Percentiles rank a stretch among this genome's conserved stretches.
These are phyloP conservation scores for Ceratocystis lukuohia DNA, from an alignment of 2,329 filamentous ascomycete species.

Conservation along the genomic window DNA sequence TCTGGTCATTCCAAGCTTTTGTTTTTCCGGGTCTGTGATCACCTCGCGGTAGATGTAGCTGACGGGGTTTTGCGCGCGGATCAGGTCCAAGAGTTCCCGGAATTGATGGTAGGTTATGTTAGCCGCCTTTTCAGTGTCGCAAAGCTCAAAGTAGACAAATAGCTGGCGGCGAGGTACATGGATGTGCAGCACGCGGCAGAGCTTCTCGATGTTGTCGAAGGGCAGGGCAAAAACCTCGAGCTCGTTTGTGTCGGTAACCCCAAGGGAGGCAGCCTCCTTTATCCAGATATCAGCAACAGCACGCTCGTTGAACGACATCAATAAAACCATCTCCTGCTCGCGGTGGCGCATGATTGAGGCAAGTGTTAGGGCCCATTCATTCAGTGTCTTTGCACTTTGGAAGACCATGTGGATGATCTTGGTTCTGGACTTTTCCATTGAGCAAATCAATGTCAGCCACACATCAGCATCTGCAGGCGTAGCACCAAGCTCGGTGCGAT, in stretches of 20 bases:
- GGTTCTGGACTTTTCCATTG: slow-evolving; percentile 52
- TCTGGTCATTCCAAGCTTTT: slow-evolving; percentile 47
- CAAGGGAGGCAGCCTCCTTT: slow-evolving; percentile 62
- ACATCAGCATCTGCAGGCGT: slow-evolving; percentile 51
- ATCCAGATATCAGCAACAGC: slow-evolving; percentile 78
- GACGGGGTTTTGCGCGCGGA: slow-evolving; percentile 29
- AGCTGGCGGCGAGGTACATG: slow-evolving; percentile 69
- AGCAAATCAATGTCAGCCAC: slow-evolving; percentile 88
- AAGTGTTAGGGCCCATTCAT: slow-evolving; percentile 71
- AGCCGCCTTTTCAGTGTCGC: slow-evolving; percentile 51
- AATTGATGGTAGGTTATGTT: slow-evolving; percentile 70
- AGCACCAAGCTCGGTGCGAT: slow-evolving; percentile 69
- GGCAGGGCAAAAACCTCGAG: slow-evolving; percentile 48
- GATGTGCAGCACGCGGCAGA: slow-evolving; percentile 85
- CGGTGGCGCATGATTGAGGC: slow-evolving; percentile 74
- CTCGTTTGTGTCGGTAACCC: slow-evolving; percentile 36
- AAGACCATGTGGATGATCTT: slow-evolving; percentile 85
- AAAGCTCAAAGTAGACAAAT: slow-evolving; percentile 57
- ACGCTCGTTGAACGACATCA: slow-evolving; percentile 73
- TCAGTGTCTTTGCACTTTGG: slow-evolving; percentile 55
- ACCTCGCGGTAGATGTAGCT: slow-evolving; percentile 37
- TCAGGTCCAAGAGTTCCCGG: slow-evolving; percentile 63
- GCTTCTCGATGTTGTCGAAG: slow-evolving; percentile 61
- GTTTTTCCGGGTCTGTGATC: slow-evolving; percentile 42
- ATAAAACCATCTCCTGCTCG: slow-evolving; percentile 76